Conservation (phyloP, 257 asterid species). For the Nicotiana tomentosiformis region DNA sequence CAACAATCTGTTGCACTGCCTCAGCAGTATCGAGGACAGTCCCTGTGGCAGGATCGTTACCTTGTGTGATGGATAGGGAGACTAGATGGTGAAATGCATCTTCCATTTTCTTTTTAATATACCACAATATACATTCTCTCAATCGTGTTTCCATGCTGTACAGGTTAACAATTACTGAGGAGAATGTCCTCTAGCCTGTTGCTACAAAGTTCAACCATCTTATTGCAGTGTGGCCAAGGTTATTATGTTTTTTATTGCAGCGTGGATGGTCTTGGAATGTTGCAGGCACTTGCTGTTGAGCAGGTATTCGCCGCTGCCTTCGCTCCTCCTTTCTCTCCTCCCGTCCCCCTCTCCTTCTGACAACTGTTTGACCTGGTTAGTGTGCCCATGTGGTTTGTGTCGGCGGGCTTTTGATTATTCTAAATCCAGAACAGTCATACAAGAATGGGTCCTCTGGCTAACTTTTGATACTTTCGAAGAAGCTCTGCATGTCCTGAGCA, state of each 20-base stretch:
- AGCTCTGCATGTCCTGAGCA: not conserved
- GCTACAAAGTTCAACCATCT: constrained; percentile 60
- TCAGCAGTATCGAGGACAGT: constrained; percentile 74
- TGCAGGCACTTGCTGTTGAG: constrained; percentile 75
- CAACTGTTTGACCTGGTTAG: not conserved
- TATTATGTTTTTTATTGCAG: constrained; percentile 61
- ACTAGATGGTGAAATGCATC: constrained; percentile 40
- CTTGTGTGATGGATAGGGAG: constrained; percentile 62
- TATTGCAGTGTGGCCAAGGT: constrained; percentile 62
- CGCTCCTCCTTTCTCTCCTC: not conserved
- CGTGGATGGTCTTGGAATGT: constrained; percentile 73
- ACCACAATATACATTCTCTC: no score
- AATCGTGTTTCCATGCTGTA: not conserved
- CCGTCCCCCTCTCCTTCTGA: not conserved
- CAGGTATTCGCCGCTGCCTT: constrained; percentile 25
- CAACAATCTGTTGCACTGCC: constrained; percentile 46
- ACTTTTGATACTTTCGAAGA: not conserved
- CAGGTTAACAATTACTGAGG: constrained; percentile 30
- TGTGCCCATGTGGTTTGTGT: not conserved
- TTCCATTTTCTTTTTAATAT: not conserved
- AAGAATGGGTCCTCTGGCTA: not conserved
- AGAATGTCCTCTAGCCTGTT: constrained; percentile 39
- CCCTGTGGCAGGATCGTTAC: constrained; percentile 70
- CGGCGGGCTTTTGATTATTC: not conserved
- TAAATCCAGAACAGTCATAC: not conserved